Conservation (phyloP, 192 early-diverging fungal species). For the Linnemannia hyalina region DNA sequence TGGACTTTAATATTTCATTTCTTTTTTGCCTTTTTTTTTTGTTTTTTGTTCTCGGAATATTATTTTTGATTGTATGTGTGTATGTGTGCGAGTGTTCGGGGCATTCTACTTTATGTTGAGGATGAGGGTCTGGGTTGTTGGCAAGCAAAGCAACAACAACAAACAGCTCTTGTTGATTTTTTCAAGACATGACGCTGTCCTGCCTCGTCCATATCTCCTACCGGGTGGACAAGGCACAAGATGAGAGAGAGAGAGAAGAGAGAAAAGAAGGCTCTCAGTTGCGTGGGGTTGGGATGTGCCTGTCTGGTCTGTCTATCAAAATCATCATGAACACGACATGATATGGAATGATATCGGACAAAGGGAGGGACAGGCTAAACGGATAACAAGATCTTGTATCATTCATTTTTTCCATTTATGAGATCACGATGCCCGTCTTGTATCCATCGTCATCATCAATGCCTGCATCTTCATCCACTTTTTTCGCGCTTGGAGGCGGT, state of each 20-base stretch:
- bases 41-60: neutral
- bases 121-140: neutral
- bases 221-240: neutral
- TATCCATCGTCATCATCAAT: neutral
- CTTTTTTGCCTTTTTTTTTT: neutral
- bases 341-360: neutral
- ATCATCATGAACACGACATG: neutral
- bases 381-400: neutral
- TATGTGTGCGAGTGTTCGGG: neutral
- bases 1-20: neutral
- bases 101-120: constrained; percentile 6
- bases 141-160: neutral
- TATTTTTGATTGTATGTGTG: neutral
- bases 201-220: neutral
- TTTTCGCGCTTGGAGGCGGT: too few species aligned
- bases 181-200: neutral
- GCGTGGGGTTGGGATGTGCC: neutral
- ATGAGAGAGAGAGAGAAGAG: neutral
- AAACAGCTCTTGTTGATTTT: neutral
- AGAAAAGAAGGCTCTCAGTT: neutral
- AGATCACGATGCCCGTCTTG: neutral
- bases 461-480: neutral
- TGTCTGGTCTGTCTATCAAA: neutral
- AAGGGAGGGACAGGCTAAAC: neutral
- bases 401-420: neutral